Percentiles rank a stretch among this genome's conserved stretches.
Conservation (phyloP, 2,329 filamentous ascomycete genomes). For the Alternaria solani region DNA sequence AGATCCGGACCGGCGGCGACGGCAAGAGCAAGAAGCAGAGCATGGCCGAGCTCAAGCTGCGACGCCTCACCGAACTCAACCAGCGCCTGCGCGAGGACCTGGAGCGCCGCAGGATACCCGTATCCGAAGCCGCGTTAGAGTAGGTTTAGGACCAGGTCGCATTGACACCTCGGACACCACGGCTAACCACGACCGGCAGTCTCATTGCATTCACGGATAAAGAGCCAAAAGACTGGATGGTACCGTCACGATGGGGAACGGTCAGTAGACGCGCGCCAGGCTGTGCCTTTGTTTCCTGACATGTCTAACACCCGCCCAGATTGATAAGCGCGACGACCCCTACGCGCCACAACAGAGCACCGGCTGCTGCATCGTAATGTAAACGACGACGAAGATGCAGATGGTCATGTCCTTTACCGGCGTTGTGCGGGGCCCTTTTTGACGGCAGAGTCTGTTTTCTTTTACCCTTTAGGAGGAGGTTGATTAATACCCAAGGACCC, state of each 20-base stretch:
- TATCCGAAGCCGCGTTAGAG: slow-evolving; percentile 82
- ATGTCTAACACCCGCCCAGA: slow-evolving; percentile 56
- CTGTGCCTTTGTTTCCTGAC: no score
- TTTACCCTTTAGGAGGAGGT: slow-evolving; percentile 43
- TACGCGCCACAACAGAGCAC: slow-evolving; percentile 94
- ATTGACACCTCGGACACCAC: not conserved
- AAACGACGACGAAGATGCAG: slow-evolving; percentile 47
- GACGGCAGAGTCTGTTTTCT: slow-evolving; percentile 47
- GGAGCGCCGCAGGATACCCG: slow-evolving; percentile 92
- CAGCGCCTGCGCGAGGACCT: slow-evolving; percentile 94
- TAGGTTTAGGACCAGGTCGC: slow-evolving; percentile 32
- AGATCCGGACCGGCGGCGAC: slow-evolving; percentile 70
- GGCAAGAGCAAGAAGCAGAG: slow-evolving; percentile 95
- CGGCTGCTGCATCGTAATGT: slow-evolving; percentile 97
- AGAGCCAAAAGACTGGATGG: slow-evolving; percentile 96
- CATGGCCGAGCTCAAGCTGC: slow-evolving; percentile 97
- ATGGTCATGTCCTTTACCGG: slow-evolving; percentile 48
- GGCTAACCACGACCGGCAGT: slow-evolving; percentile 60
- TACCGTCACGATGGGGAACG: slow-evolving; percentile 93
- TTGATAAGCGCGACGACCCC: slow-evolving; percentile 96
- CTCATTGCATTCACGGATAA: slow-evolving; percentile 98
- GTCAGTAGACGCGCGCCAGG: slow-evolving; percentile 53
- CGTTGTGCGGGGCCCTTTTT: slow-evolving; percentile 50
- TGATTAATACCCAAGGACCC: slow-evolving; percentile 46
- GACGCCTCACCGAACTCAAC: slow-evolving; percentile 95